Evolutionary conservation across 129 eudicot species (phyloP), one percentile per base, ranked within the genome.

Genomic region (Escallonia herrerae): DNA sequence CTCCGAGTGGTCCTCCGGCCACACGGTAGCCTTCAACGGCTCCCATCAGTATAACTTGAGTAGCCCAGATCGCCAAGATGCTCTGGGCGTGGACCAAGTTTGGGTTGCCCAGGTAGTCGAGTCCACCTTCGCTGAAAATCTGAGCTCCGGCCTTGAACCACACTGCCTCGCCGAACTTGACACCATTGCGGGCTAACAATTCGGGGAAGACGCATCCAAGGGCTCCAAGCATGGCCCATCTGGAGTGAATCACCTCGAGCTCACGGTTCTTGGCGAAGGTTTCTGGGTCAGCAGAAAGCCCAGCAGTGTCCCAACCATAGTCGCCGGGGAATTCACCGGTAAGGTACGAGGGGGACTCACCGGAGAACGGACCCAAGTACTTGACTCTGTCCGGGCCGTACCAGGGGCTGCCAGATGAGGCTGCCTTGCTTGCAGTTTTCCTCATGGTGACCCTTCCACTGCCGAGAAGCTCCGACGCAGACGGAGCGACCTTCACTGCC

Each of bases 71-170:
- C 6, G 79, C 79, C 59, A 74, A 54, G 52, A 74, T 74, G 68
- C 79, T 74, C 37, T 74, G 73, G 11, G 73, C 73, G 44, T 74
- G 79, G 58, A 66, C 54, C 73, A 74, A 67, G 68, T 73, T 67
- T 48, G 79, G 79, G 73, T 67, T 72, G 33, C 77, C 77, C 66
- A 64, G 15, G 59, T 72, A 64, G 71, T 72, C 77, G 8, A 72
- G 71, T 49, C 79, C 79, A 44, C 73, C 79, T 41, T 74, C 73
- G 43, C 79, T 74, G 15, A 74, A 74, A 43, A 74, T 74, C 38
- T 74, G 79, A 43, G 79, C 48, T 12, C 79, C 79, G 4, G 79
- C 79, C 73, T 74, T 74, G 72, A 73, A 73, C 77, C 77, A 73
- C 42, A 73, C 77, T 0, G 79, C 79, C 67, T 74, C 79, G 11